These are phyloP conservation scores for Alnus rubra DNA, from an alignment of 306 rosid species.

Conservation along the genomic window DNA sequence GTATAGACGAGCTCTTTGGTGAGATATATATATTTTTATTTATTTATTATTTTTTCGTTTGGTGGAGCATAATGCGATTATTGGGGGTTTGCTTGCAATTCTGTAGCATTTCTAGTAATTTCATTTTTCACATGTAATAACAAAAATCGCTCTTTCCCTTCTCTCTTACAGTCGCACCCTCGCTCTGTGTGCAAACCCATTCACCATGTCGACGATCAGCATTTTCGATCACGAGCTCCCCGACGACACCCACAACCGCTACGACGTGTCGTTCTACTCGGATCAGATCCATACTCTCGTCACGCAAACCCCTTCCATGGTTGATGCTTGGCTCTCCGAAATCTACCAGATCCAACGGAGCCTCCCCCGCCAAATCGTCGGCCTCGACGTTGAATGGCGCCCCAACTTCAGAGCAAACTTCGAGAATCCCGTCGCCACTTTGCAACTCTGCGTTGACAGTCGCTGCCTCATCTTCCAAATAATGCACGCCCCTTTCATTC, in stretches of 20 bases:
- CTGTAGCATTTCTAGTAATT: too few relatives aligned
- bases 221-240: constrained; percentile 30
- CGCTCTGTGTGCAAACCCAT: background rate
- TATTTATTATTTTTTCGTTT: too few relatives aligned
- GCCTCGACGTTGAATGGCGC: constrained; percentile 58
- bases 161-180: too few relatives aligned
- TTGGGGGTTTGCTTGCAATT: too few relatives aligned
- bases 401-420: constrained; percentile 21
- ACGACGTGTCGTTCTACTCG: constrained; percentile 16
- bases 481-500: constrained; percentile 26
- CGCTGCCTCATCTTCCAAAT: constrained; percentile 43
- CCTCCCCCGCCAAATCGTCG: constrained; percentile 30
- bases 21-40: too few relatives aligned
- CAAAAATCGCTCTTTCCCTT: too few relatives aligned
- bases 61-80: too few relatives aligned
- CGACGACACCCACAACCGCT: constrained; percentile 24
- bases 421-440: constrained; percentile 33
- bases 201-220: constrained; percentile 26
- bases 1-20: too few relatives aligned
- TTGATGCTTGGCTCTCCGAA: constrained; percentile 36
- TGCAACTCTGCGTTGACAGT: constrained; percentile 46
- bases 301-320: constrained; percentile 28
- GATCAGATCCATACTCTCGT: constrained; percentile 29
- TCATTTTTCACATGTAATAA: too few relatives aligned
- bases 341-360: constrained; percentile 10